Percentiles rank a stretch among this genome's conserved stretches.
These are phyloP conservation scores for Alnus rubra DNA, from an alignment of 306 rosid species.

Conservation along the genomic window DNA sequence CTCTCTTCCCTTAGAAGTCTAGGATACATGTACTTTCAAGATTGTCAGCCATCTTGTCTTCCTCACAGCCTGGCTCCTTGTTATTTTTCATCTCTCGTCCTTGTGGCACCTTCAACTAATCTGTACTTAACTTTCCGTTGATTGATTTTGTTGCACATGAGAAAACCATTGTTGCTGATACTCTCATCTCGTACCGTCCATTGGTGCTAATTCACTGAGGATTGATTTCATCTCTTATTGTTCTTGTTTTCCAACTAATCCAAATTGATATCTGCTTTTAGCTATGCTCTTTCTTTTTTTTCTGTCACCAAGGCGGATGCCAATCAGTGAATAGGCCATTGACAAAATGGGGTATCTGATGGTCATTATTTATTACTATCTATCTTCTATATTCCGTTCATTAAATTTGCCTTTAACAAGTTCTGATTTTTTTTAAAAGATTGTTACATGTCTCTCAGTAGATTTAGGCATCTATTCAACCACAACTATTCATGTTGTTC, in stretches of 20 bases:
- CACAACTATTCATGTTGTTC: neutral
- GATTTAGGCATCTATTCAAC: neutral
- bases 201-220: conserved; percentile 2
- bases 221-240: conserved; percentile 12
- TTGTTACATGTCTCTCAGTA: neutral
- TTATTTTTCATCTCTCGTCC: neutral
- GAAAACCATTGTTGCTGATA: neutral
- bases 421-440: neutral
- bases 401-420: neutral
- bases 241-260: conserved; percentile 1
- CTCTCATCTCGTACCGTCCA: neutral
- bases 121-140: neutral
- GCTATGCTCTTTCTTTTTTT: no score
- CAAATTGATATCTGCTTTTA: conserved; percentile 13
- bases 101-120: neutral
- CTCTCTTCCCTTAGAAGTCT: neutral
- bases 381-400: no score
- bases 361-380: no score
- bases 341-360: no score
- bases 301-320: no score
- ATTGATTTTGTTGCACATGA: neutral
- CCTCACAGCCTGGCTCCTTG: neutral
- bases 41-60: neutral
- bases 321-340: no score
- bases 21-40: neutral